These are phyloP conservation scores for Sclerotinia glacialis DNA, from an alignment of 2,329 filamentous ascomycete species.

Conservation along the genomic window DNA sequence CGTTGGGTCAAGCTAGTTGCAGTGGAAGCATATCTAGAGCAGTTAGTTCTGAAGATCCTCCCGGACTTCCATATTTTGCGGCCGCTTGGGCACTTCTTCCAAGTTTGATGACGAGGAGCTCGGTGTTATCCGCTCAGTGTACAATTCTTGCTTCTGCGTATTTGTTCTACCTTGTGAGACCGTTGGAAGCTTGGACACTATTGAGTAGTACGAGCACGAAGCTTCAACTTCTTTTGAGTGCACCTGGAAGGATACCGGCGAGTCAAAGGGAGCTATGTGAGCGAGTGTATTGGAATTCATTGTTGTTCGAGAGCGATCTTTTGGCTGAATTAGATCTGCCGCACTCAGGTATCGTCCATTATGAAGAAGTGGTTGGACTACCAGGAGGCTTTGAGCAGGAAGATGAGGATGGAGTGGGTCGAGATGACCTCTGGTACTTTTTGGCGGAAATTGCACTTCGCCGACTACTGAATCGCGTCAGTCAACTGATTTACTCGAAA, in stretches of 20 bases:
- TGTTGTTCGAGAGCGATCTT: slow-evolving; percentile 78
- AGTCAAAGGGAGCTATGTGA: slow-evolving; percentile 71
- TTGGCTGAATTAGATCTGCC: slow-evolving; percentile 77
- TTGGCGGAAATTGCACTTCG: slow-evolving; percentile 78
- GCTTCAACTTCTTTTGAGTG: slow-evolving; percentile 72
- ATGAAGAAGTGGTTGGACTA: slow-evolving; percentile 75
- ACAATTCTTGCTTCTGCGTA: slow-evolving; percentile 79
- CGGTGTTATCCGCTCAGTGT: slow-evolving; percentile 74
- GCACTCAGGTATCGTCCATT: slow-evolving; percentile 78
- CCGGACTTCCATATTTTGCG: slow-evolving; percentile 75
- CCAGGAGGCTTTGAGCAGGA: slow-evolving; percentile 71
- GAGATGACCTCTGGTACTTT: slow-evolving; percentile 84
- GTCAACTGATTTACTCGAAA: slow-evolving; percentile 75
- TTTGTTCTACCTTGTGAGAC: slow-evolving; percentile 76
- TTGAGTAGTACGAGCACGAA: slow-evolving; percentile 79
- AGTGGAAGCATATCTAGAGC: slow-evolving; percentile 74
- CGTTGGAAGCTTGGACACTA: slow-evolving; percentile 79
- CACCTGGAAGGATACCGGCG: slow-evolving; percentile 66
- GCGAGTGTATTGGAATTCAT: slow-evolving; percentile 79
- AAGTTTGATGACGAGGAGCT: slow-evolving; percentile 75
- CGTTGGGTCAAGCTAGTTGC: slow-evolving; percentile 72
- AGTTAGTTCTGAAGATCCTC: slow-evolving; percentile 65
- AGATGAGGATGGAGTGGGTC: slow-evolving; percentile 64
- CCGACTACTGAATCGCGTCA: slow-evolving; percentile 73
- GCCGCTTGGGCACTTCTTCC: slow-evolving; percentile 77